Base-by-base conservation (phyloP, 768 basidiomycete genomes). In the Cystofilobasidium macerans region DNA sequence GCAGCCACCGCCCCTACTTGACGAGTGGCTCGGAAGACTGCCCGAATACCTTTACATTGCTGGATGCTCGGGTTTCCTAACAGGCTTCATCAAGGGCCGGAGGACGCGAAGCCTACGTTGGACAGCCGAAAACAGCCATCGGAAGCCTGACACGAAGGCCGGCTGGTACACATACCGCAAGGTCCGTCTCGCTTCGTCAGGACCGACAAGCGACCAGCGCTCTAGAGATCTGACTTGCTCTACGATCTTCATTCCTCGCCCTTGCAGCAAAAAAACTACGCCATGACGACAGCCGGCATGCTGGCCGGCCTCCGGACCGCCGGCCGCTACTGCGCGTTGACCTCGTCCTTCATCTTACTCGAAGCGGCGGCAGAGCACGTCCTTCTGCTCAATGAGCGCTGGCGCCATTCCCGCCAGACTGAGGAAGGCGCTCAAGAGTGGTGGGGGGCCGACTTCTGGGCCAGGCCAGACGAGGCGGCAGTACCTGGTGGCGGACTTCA, bases 241-340 rank as follows among this genome's bases (percentile, higher is more conserved):
- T 24, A 18, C 13, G 7, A n/a, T 40, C 8, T 20, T 38, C 20
- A 11, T 45, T 20, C 22, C 43, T 11, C 43, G 43, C 11, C 38
- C 33, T 30, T 42, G 24, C 24, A 60, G 58, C 58, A 60, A 60
- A 60, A 60, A 40, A 60, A 60, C n/a, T 60, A 60, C 58, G 38
- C 38, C 9, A 24, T 42, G n/a, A 36, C 43, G 20, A 22, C 43
- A 9, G 43, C 38, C 22, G 43, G 38, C 24, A 30, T n/a, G 24
- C 38, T 26, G 2, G 9, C n/a, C 43, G 58, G 38, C 16, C n/a
- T 43, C 1, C n/a, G 24, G 2, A 38, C 33, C 22, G 58, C 40
- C 38, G n/a, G 6, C 18, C 58, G 58, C 9, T 60, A 43, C 38
- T 60, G 30, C 28, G 58, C 58, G 20, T 16, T 60, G n/a, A 60